These are phyloP conservation scores for Dillenia suffruticosa DNA, from an alignment of 164 flowering plant genomes.

Conservation along the genomic window DNA sequence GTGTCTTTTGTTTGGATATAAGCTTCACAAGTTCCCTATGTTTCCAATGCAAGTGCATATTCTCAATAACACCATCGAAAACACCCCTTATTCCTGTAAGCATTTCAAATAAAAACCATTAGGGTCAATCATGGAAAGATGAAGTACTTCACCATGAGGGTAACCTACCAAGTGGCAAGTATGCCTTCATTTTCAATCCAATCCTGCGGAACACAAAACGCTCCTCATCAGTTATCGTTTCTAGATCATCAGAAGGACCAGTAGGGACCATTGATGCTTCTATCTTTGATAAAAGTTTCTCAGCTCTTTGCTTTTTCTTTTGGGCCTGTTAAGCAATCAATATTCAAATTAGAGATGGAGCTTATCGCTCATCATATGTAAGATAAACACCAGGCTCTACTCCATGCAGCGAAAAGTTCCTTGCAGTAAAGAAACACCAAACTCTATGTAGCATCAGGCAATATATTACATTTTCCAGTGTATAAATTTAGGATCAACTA, in stretches of 20 bases:
- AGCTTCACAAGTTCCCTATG: slow-evolving; percentile 94
- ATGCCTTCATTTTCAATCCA: slow-evolving; percentile 92
- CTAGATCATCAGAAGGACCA: slow-evolving; percentile 86
- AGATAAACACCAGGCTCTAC: background rate
- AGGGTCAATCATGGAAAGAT: too few species aligned
- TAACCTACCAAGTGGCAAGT: slow-evolving; percentile 81
- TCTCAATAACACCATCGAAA: slow-evolving; percentile 96
- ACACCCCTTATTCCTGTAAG: slow-evolving; percentile 91
- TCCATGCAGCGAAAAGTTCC: too few species aligned
- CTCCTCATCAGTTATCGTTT: slow-evolving; percentile 93
- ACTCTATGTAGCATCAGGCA: too few species aligned
- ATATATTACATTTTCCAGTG: too few species aligned
- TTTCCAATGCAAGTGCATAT: slow-evolving; percentile 99
- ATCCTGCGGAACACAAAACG: slow-evolving; percentile 83
- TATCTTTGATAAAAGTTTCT: slow-evolving; percentile 66
- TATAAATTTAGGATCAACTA: too few species aligned
- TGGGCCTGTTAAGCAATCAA: slow-evolving; percentile 57
- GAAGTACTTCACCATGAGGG: background rate
- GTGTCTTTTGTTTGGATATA: slow-evolving; percentile 81
- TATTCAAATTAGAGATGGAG: slow-evolving; percentile 1
- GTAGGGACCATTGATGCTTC: slow-evolving; percentile 82
- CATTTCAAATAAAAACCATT: too few species aligned
- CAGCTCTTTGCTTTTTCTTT: slow-evolving; percentile 79
- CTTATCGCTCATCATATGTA: background rate
- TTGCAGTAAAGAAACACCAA: too few species aligned